These are phyloP conservation scores for Annulohypoxylon nitens DNA, from an alignment of 495 filamentous ascomycete species.

Conservation along the genomic window DNA sequence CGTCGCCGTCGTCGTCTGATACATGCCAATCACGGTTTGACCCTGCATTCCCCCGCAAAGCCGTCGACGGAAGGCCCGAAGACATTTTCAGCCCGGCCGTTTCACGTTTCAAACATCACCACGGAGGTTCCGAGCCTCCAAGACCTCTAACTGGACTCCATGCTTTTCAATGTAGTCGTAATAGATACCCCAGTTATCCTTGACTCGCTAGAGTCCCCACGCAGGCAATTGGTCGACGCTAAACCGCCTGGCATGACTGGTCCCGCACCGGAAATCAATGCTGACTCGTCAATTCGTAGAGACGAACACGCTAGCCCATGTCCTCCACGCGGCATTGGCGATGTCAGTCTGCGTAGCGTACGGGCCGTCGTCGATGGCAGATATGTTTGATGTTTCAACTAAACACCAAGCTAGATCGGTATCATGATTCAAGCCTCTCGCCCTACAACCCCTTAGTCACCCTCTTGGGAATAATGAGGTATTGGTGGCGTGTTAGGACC, in stretches of 20 bases:
- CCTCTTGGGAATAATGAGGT: conserved; percentile 5
- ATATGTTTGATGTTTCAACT: conserved; percentile 5
- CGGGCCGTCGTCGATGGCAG: background rate
- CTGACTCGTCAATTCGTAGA: conserved; percentile 12
- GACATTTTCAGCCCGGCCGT: conserved; percentile 2
- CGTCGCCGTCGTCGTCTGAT: background rate
- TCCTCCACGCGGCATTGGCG: conserved; percentile 1
- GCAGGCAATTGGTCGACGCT: background rate
- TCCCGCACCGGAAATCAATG: background rate
- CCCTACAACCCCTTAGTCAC: background rate
- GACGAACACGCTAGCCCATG: background rate
- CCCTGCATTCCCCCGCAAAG: background rate
- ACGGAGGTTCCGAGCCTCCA: background rate
- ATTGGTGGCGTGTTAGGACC: conserved; percentile 15
- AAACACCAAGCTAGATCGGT: background rate
- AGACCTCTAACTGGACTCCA: background rate
- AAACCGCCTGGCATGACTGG: background rate
- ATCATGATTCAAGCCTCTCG: conserved; percentile 28
- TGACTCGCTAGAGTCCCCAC: conserved; percentile 15
- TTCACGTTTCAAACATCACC: conserved; percentile 20
- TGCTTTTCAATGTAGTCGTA: conserved; percentile 5
- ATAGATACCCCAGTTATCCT: conserved; percentile 9
- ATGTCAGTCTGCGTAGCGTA: background rate
- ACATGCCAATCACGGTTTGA: background rate
- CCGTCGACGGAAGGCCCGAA: background rate